Evolutionary conservation across 2,329 filamentous ascomycete genomes (phyloP).

Genomic region (Botrytis pseudocinerea): DNA sequence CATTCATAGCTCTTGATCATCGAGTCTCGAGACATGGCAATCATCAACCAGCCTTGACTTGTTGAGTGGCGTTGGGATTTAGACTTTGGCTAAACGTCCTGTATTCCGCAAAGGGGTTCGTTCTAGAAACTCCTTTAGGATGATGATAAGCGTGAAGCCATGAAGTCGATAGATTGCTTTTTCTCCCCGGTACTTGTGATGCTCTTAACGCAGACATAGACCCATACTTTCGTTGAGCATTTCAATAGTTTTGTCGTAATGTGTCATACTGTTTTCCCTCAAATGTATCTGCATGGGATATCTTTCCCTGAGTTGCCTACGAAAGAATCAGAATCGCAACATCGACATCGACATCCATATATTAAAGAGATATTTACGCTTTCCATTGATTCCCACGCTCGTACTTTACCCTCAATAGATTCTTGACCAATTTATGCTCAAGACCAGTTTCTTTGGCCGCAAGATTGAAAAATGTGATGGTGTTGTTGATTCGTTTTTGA

Average conservation of each 20-base stretch:
- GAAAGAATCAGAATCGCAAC: neutral
- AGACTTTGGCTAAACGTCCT: neutral
- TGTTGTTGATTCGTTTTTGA: constrained; percentile 57
- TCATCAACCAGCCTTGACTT: neutral
- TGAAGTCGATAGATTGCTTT: neutral
- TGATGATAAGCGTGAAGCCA: neutral
- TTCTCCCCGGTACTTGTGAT: neutral
- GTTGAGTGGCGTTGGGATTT: neutral
- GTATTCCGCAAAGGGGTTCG: neutral
- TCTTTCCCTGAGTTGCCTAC: constrained; percentile 7
- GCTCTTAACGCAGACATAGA: constrained; percentile 58
- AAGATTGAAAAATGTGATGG: constrained; percentile 67
- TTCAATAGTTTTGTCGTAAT: constrained; percentile 68
- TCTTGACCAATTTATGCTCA: constrained; percentile 73
- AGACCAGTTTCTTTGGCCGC: constrained; percentile 64
- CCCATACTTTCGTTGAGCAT: constrained; percentile 76
- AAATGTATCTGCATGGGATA: constrained; percentile 27
- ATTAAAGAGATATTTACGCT: constrained; percentile 5
- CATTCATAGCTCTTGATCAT: neutral
- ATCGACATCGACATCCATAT: neutral
- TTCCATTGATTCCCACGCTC: constrained; percentile 26
- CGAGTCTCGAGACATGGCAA: neutral
- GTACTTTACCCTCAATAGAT: constrained; percentile 54
- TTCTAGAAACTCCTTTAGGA: neutral
- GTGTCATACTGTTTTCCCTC: constrained; percentile 44